Conservation (phyloP, 352 stramenopile genomes). For the Globisporangium takayamanum region DNA sequence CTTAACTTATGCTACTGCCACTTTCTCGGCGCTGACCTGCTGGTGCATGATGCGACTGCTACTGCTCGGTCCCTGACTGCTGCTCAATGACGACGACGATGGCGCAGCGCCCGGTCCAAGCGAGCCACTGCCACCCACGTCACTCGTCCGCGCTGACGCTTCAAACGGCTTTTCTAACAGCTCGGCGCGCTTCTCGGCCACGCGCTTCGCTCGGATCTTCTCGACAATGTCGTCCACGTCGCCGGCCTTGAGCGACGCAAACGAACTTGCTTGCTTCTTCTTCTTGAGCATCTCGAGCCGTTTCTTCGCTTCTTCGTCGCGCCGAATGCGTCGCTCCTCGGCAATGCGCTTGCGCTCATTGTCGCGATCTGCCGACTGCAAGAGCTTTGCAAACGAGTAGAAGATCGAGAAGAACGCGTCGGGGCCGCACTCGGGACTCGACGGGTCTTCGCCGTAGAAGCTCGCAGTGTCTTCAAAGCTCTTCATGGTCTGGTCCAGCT, state of each 20-base stretch:
- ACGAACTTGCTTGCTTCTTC: slow-evolving; percentile 68
- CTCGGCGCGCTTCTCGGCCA: slow-evolving; percentile 68
- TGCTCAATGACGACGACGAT: not conserved
- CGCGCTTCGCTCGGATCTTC: slow-evolving; percentile 75
- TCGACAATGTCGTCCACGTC: slow-evolving; percentile 81
- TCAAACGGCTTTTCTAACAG: slow-evolving; percentile 32
- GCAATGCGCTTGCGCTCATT: slow-evolving; percentile 82
- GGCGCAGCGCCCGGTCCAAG: not conserved
- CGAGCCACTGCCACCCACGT: not conserved
- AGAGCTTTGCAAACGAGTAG: slow-evolving; percentile 76
- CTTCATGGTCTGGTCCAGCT: slow-evolving; percentile 58
- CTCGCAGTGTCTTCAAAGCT: slow-evolving; percentile 57
- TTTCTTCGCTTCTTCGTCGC: slow-evolving; percentile 76
- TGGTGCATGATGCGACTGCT: slow-evolving; percentile 1
- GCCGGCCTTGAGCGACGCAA: slow-evolving; percentile 67
- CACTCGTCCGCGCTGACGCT: not conserved
- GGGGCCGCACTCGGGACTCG: slow-evolving; percentile 58
- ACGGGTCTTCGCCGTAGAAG: slow-evolving; percentile 72
- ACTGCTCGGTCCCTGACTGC: slow-evolving; percentile 1
- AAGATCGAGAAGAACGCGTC: slow-evolving; percentile 85
- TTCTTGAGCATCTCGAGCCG: slow-evolving; percentile 72
- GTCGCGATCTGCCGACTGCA: slow-evolving; percentile 74
- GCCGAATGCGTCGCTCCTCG: slow-evolving; percentile 65
- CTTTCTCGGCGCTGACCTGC: slow-evolving; percentile 4
- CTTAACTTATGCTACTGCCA: slow-evolving; percentile 18